Evolutionary conservation across 306 rosid genomes (phyloP).

Genomic region (Macrotyloma uniflorum): DNA sequence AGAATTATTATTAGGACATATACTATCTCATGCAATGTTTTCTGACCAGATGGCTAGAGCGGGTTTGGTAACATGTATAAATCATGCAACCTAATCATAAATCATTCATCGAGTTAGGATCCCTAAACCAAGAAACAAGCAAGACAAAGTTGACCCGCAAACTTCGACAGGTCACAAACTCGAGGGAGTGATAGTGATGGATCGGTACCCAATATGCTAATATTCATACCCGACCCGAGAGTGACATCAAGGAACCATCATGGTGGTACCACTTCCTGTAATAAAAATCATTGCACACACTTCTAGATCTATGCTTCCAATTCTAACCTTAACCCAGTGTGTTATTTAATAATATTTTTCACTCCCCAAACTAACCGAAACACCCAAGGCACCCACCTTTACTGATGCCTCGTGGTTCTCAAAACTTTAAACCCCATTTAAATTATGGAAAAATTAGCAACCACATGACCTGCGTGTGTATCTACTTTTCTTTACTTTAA

Average conservation of each 20-base stretch:
- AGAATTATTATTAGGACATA: neutral
- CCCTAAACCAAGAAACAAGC: constrained; percentile 18
- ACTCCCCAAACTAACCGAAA: constrained; percentile 44
- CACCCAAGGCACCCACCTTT: constrained; percentile 38
- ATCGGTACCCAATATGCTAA: constrained; percentile 31
- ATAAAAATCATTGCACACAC: constrained; percentile 43
- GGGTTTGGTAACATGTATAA: neutral
- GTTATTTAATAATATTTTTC: neutral
- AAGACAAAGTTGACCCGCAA: constrained; percentile 39
- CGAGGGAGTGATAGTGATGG: neutral
- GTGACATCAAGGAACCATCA: constrained; percentile 39
- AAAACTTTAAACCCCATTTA: constrained; percentile 35
- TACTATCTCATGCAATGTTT: neutral
- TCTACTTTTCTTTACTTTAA: neutral
- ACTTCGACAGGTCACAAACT: constrained; percentile 28
- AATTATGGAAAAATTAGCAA: constrained; percentile 37
- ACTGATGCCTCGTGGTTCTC: constrained; percentile 38
- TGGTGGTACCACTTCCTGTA: constrained; percentile 40
- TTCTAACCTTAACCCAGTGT: neutral
- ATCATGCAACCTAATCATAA: constrained; percentile 3
- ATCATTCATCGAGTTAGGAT: constrained; percentile 32
- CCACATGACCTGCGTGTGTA: neutral
- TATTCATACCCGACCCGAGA: neutral
- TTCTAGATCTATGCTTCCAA: constrained; percentile 40
- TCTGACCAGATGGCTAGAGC: neutral